Base-by-base conservation (phyloP, 768 basidiomycete genomes). In the Coprinopsis cinerea region DNA sequence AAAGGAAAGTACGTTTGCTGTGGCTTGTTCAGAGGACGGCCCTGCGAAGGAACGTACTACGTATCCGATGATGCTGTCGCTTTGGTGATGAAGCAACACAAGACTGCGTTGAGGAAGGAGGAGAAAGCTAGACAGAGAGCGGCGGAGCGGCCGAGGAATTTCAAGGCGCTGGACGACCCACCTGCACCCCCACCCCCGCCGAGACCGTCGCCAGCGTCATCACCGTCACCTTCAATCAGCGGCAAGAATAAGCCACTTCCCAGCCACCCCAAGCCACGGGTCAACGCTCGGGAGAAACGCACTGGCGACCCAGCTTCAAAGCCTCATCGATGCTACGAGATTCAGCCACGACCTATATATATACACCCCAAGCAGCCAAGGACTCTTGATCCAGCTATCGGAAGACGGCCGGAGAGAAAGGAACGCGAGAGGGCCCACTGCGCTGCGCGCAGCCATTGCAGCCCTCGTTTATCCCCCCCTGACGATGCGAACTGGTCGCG, bases 1-100 rank as follows among this genome's bases (percentile, higher is more conserved):
- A 49, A 58, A 26, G 68, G 68, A 10, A 50, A 36, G 2, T 69
- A 66, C 49, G 49, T 57, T 23, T 69, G 68, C 53, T 52, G 53
- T 24, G 60, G 59, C 20, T 34, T 35, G 22, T 28, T 44, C 11
- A 48, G 49, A 9, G 60, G 57, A 15, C 52, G 49, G 41, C 50
- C 24, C 46, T 63, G 61, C 47, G 51, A 58, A 17, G 64, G 63
- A 17, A 58, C 55, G 3, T 65, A 64, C 41, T 30, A 46, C 27
- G 55, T 59, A 24, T 52, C 57, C 5, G 18, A 44, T 17, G 27
- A 45, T 3, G 32, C 41, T 11, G 59, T 26, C 9, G 22, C 24
- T 4, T 17, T 24, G 41, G 22, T 43, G 22, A 43, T 43, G 41
- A 43, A 43, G 17, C 41, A 43, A 23, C 41, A 43, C 41, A 43